A percentile compares a stretch with the other conserved stretches of the same genome.
These are phyloP conservation scores for Ambrosia hybrid DNA, from an alignment of 140 eudicot genomes.

Conservation along the genomic window DNA sequence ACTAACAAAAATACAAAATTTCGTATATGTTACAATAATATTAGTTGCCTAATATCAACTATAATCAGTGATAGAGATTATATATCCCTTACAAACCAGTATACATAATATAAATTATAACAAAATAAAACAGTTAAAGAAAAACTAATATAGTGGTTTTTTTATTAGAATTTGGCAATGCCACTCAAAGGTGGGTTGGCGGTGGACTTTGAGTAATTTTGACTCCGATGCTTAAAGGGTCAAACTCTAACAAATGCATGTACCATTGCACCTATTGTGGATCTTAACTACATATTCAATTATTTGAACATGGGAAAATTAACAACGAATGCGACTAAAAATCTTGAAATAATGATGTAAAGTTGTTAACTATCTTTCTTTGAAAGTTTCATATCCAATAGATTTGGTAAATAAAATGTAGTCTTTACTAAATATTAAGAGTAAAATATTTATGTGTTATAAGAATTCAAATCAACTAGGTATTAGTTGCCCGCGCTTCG, in stretches of 20 bases:
- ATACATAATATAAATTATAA: too few species aligned
- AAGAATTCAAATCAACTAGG: background rate
- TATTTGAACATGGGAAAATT: background rate
- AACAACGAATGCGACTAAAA: background rate
- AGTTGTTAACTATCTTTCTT: background rate
- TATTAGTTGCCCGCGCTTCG: too few species aligned
- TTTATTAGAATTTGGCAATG: conserved; percentile 17
- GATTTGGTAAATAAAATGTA: background rate
- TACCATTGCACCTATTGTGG: conserved; percentile 30
- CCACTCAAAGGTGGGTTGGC: conserved; percentile 37
- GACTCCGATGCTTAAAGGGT: conserved; percentile 23
- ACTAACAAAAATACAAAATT: too few species aligned
- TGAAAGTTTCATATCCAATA: background rate
- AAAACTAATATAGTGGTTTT: background rate
- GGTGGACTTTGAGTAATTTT: conserved; percentile 28
- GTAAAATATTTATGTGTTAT: background rate
- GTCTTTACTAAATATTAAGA: too few species aligned
- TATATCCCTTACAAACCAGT: too few species aligned
- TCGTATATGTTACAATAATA: too few species aligned
- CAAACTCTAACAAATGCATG: conserved; percentile 21
- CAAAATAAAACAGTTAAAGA: background rate
- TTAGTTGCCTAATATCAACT: too few species aligned
- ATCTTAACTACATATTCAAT: conserved; percentile 6
- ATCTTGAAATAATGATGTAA: background rate
- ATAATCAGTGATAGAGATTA: too few species aligned